Evolutionary conservation across 2,329 filamentous ascomycete genomes (phyloP), one percentile per base, ranked within the genome.

Genomic region (Tolypocladium guangdongense): DNA sequence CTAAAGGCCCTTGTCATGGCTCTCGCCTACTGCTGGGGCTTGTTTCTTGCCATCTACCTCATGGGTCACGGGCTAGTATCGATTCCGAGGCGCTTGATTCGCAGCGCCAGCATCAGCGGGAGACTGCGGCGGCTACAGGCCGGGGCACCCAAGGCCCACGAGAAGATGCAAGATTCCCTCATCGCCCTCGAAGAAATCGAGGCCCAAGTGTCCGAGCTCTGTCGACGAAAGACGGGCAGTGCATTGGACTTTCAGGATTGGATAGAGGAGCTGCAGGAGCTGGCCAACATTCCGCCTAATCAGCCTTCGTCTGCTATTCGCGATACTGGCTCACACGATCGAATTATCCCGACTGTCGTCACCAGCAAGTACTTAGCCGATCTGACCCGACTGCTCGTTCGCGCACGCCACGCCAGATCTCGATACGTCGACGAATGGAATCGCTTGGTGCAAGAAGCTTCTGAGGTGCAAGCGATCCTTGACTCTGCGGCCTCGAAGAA

Each of bases 51-150:
- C 47, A 96, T 99, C 57, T 97, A 96, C 64, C 78, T 99, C 41
- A 97, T 99, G 92, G 93, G 93, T 7, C 93, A 99, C 68, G 93
- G 93, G 8, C 77, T 99, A 30, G 93, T 99, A 35, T 87, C 91
- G 1, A 87, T 99, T 54, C 93, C 93, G 1, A 80, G 92, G 59
- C 82, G 81, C 38, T 74, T 99, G 18, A 86, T 93, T 63, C 83
- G 86, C 55, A 87, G 89, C 64, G 86, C 90, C 35, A 90, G 84
- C 64, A 82, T 91, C 47, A 87, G 84, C 59, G 82, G 82, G 49
- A 80, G 85, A 53, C 70, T 99, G 48, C 84, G 84, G 56, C 78
- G 87, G 37, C 75, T 96, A 37, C 90, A 97, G 65, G 75, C 77
- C 10, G 81, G 86, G 57, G 93, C 93, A 6, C 90, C 91, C 1